Conservation (phyloP, 352 stramenopile genomes). For the Globisporangium nunn region DNA sequence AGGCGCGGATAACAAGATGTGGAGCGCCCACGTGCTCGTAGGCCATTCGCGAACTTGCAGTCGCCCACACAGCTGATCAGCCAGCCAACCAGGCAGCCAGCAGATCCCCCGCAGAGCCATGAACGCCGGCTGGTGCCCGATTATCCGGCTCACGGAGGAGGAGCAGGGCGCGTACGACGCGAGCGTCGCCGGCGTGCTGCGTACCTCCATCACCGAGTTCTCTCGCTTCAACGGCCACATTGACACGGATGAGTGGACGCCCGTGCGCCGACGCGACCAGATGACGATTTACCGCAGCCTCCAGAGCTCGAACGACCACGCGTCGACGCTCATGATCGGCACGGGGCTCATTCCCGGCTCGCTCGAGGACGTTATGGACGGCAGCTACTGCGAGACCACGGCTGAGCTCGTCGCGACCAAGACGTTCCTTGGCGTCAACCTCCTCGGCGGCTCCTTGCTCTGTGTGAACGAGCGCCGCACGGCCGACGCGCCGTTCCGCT, state of each 20-base stretch:
- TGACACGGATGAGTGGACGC: conserved; percentile 10
- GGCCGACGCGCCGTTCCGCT: conserved; percentile 25
- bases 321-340: conserved; percentile 11
- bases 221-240: conserved; percentile 9
- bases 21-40: background rate
- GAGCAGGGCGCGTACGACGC: conserved; percentile 16
- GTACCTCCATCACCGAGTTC: conserved; percentile 8
- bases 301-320: background rate
- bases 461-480: conserved; percentile 24
- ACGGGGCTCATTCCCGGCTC: conserved; percentile 7
- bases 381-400: conserved; percentile 42
- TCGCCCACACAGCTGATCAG: background rate
- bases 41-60: background rate
- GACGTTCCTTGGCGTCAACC: conserved; percentile 22
- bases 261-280: conserved; percentile 5
- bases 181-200: conserved; percentile 11
- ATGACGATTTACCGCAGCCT: conserved; percentile 14
- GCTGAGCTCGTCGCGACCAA: conserved; percentile 26
- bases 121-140: conserved; percentile 10
- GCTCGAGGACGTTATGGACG: too few relatives aligned
- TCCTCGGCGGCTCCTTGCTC: conserved; percentile 25
- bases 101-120: conserved; percentile 2
- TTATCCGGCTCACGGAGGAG: conserved; percentile 12
- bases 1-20: conserved; percentile 1
- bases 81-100: background rate